phyloP scores from a whole-genome alignment of 768 basidiomycete species.

The Tricholoma hemisulphureum region DNA sequence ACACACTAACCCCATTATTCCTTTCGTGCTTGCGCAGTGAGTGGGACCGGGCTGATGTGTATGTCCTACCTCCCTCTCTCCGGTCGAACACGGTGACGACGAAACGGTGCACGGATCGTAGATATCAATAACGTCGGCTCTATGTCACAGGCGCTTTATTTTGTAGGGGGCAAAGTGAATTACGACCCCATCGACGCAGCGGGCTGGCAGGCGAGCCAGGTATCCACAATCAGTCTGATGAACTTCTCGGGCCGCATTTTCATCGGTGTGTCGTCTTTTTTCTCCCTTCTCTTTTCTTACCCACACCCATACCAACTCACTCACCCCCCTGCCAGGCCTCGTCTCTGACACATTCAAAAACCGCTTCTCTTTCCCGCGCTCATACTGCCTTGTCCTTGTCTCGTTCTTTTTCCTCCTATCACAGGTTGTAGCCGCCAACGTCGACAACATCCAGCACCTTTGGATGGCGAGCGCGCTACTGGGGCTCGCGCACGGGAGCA shows the following conservation, averaged over 20 bases:
- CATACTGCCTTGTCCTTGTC: constrained; percentile 66
- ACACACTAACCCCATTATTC: constrained; percentile 1
- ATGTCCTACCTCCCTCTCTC: constrained; percentile 21
- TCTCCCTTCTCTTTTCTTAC: background rate
- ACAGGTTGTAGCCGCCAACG: constrained; percentile 60
- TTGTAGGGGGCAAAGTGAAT: constrained; percentile 16
- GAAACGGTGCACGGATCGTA: constrained; percentile 25
- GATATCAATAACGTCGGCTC: constrained; percentile 82
- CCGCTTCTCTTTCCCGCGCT: constrained; percentile 58
- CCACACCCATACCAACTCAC: background rate
- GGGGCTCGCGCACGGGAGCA: constrained; percentile 69
- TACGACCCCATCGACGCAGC: constrained; percentile 69
- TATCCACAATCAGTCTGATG: constrained; percentile 77
- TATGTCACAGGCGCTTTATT: constrained; percentile 58
- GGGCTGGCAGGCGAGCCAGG: constrained; percentile 80
- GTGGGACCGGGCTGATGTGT: constrained; percentile 80
- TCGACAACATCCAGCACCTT: constrained; percentile 57
- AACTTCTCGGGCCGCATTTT: constrained; percentile 79
- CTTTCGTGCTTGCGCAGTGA: constrained; percentile 41
- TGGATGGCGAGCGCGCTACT: constrained; percentile 59
- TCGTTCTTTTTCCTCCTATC: constrained; percentile 68
- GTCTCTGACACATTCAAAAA: constrained; percentile 64
- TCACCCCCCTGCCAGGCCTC: constrained; percentile 55
- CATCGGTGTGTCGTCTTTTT: constrained; percentile 51
- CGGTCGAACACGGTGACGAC: background rate